These are phyloP conservation scores for Nigrospora sphaerica DNA, from an alignment of 2,329 filamentous ascomycete genomes.

Conservation along the genomic window DNA sequence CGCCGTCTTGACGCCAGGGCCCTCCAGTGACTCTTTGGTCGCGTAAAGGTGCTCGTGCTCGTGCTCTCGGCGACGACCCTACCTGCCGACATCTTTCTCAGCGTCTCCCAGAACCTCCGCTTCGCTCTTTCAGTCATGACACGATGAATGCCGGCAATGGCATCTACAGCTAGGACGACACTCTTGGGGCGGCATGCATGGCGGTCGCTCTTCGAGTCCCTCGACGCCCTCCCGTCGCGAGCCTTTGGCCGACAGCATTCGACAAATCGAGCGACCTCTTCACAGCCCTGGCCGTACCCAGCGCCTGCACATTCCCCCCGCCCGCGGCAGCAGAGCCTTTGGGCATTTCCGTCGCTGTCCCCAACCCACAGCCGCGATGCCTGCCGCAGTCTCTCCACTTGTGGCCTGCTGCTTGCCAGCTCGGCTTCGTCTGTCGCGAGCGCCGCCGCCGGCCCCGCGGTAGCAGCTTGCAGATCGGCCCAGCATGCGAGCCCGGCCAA, in stretches of 20 bases:
- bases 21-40: no score
- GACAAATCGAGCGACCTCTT: no score
- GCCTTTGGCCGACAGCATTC: conserved; percentile 2
- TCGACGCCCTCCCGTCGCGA: conserved; percentile 16
- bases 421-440: conserved; percentile 30
- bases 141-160: conserved; percentile 23
- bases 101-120: no score
- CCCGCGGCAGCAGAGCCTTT: conserved; percentile 17
- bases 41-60: no score
- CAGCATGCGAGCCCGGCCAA: conserved; percentile 25
- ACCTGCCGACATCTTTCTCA: no score
- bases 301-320: conserved; percentile 2
- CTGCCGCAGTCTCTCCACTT: conserved; percentile 45
- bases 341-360: conserved; percentile 16
- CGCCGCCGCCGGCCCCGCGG: conserved; percentile 28
- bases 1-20: no score
- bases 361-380: conserved; percentile 30
- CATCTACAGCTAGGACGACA: conserved; percentile 21
- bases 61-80: no score
- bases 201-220: conserved; percentile 20
- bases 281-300: conserved; percentile 9
- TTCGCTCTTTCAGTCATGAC: conserved; percentile 5
- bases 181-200: conserved; percentile 21
- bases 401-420: conserved; percentile 45
- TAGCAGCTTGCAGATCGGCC: conserved; percentile 12